These are phyloP conservation scores for Salix suchowensis DNA, from an alignment of 345 rosid species.

Conservation along the genomic window DNA sequence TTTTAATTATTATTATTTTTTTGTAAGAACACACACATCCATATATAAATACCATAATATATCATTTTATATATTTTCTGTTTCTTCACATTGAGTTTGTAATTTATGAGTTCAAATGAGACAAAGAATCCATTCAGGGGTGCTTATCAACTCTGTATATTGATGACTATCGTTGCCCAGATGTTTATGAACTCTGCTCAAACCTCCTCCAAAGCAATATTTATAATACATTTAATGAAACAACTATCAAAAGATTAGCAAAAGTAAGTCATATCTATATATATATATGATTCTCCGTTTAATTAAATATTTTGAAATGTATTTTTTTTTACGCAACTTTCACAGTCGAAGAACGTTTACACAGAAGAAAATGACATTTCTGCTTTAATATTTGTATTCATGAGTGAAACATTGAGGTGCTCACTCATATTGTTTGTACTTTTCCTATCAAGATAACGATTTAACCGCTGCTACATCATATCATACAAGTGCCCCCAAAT, in stretches of 20 bases:
- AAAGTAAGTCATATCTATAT: not conserved
- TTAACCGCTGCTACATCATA: conserved; percentile 24
- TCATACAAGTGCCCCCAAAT: not conserved
- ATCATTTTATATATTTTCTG: conserved; percentile 10
- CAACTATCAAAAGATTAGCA: not conserved
- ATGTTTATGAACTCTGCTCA: conserved; percentile 2
- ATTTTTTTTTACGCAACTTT: not conserved
- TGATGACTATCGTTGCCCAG: not conserved
- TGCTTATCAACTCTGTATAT: not conserved
- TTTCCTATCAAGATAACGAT: conserved; percentile 17
- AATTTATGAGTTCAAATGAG: conserved; percentile 26
- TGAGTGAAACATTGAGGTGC: conserved; percentile 26
- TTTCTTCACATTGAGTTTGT: conserved; percentile 24
- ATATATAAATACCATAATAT: not conserved
- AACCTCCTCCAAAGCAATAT: conserved; percentile 1
- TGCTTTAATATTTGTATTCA: conserved; percentile 6
- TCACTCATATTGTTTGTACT: conserved; percentile 4
- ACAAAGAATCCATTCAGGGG: conserved; percentile 36
- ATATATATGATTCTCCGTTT: not conserved
- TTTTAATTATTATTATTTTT: not conserved
- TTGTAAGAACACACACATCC: too few relatives aligned
- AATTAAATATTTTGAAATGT: too few relatives aligned
- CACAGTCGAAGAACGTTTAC: conserved; percentile 16
- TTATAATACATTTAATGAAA: conserved; percentile 4
- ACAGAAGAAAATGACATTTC: conserved; percentile 36